Evolutionary conservation across 345 rosid species (phyloP), one percentile per base, ranked within the genome.

Genomic region (Passiflora organensis): DNA sequence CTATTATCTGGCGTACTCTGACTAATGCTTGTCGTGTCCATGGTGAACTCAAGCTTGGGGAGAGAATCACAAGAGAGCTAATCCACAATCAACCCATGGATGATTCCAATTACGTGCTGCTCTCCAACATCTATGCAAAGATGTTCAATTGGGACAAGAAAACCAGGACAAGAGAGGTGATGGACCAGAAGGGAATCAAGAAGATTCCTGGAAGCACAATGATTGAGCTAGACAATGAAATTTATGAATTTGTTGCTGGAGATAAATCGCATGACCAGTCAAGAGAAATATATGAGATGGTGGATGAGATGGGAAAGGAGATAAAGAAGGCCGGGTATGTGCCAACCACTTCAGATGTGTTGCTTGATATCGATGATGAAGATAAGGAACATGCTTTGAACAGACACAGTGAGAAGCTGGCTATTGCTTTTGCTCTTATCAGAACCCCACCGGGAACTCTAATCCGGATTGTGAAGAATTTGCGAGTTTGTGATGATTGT

Each of bases 351-450:
- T 38, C 65, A 16, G 76, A 72, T 45, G 76, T 72, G 52, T 52
- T 72, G 65, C 66, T 66, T 36, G 76, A 72, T 48, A 58, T 72
- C 32, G 66, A 72, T 43, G 66, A 71, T 37, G 76, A 72, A 53
- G 76, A 72, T 16, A 72, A 58, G 55, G 72, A 67, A 62, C 58
- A 70, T 13, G 56, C 63, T 21, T 55, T 72, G 24, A 58, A 53
- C 41, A 58, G 37, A 32, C 76, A 72, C 23, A 72, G 76, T 32
- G 76, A 72, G 58, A 68, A 68, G 48, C 47, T 68, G 37, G 72
- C 72, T 15, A 68, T 68, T 56, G 72, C 72, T 43, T 72, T 67
- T 63, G 72, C 63, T n/a, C 58, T 72, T 49, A 28, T 72, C 43
- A 72, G 63, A 38, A 72, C 72, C 0, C 54, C 50, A 14, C 64